Evolutionary conservation across 1,284 basidiomycete species (phyloP).

Genomic region (Apiotrichum siamense): DNA sequence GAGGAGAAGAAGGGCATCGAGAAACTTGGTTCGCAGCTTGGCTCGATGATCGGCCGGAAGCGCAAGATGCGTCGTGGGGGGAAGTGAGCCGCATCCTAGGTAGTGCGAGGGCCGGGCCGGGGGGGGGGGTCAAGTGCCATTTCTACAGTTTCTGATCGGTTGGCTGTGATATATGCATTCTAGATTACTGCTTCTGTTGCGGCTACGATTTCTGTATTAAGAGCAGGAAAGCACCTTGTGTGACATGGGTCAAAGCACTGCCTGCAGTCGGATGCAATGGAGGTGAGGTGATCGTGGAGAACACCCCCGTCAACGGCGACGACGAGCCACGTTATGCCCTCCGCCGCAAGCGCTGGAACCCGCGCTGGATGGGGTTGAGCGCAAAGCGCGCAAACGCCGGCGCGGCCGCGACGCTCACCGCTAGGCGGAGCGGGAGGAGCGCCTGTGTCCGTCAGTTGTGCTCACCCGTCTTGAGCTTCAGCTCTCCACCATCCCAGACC

Average conservation of each 20-base stretch:
- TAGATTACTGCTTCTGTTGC: too few relatives aligned
- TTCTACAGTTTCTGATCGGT: neutral
- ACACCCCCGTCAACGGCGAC: too few relatives aligned
- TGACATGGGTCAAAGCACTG: too few relatives aligned
- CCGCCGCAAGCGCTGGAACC: neutral
- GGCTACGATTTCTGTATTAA: neutral
- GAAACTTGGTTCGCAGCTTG: conserved; percentile 42
- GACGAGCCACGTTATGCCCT: neutral
- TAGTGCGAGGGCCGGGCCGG: too few relatives aligned
- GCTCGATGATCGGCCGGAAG: conserved; percentile 47
- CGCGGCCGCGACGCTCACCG: conserved; percentile 64
- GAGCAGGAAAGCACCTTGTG: neutral
- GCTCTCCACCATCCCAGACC: neutral
- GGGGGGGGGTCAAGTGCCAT: neutral
- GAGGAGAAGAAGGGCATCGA: conserved; percentile 40
- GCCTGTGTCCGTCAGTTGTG: conserved; percentile 52
- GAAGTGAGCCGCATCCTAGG: too few relatives aligned
- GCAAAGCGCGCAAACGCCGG: conserved; percentile 63
- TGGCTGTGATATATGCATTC: too few relatives aligned
- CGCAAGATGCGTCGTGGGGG: conserved; percentile 28
- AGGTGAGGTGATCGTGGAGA: neutral
- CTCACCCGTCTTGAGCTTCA: too few relatives aligned
- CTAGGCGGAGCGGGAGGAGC: conserved; percentile 68
- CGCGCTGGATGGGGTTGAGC: conserved; percentile 1
- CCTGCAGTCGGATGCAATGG: too few relatives aligned